phyloP scores from a whole-genome alignment of 108 stramenopile species.

The Pinguiococcus pyrenoidosus region DNA sequence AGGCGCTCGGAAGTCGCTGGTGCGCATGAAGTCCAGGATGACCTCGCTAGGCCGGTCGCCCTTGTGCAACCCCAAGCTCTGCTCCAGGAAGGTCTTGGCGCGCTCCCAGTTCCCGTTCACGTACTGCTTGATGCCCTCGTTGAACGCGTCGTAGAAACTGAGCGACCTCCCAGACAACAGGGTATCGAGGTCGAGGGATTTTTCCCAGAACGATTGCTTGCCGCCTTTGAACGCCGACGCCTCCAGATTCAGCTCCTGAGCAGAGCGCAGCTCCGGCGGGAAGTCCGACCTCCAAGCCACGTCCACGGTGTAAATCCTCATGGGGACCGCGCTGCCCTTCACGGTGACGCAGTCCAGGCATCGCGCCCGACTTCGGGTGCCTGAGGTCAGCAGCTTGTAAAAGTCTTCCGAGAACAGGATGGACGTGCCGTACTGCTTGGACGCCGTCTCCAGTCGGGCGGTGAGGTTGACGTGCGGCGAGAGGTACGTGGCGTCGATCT shows the following conservation, averaged over 20 bases:
- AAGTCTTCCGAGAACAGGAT: conserved; percentile 53
- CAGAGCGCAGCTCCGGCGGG: neutral
- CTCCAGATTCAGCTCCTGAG: neutral
- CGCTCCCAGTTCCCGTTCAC: conserved; percentile 22
- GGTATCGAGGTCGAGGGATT: neutral
- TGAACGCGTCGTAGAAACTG: conserved; percentile 3
- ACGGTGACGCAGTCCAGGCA: conserved; percentile 83
- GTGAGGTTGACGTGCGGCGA: conserved; percentile 92
- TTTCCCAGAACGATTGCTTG: conserved; percentile 1
- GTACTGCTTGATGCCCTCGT: conserved; percentile 17
- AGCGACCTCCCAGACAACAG: neutral
- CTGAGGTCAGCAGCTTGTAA: conserved; percentile 32
- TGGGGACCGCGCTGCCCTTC: conserved; percentile 75
- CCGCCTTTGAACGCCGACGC: neutral
- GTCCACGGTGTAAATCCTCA: conserved; percentile 75
- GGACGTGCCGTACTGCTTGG: conserved; percentile 67
- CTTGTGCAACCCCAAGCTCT: neutral
- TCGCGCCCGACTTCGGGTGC: no score
- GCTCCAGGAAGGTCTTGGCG: conserved; percentile 15
- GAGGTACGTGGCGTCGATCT: conserved; percentile 91
- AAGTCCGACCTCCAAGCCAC: neutral
- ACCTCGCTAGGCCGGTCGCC: neutral
- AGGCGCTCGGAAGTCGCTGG: conserved; percentile 5
- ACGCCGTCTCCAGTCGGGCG: conserved; percentile 78
- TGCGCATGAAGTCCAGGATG: conserved; percentile 17